These are phyloP conservation scores for Styphnolobium japonicum DNA, from an alignment of 306 rosid genomes.

Conservation along the genomic window DNA sequence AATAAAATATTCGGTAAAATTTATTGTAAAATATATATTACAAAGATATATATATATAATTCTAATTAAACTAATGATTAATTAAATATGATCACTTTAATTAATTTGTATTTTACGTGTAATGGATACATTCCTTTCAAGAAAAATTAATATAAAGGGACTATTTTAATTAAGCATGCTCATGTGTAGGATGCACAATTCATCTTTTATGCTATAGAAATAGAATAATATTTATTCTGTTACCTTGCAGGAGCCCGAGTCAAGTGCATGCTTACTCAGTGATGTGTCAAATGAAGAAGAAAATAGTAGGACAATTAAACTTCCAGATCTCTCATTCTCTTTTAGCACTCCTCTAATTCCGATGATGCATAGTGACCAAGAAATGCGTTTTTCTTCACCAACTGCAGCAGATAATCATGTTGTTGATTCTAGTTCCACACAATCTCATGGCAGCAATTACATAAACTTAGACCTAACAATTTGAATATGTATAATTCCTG, in stretches of 20 bases:
- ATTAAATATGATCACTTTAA: no score
- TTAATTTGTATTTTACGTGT: no score
- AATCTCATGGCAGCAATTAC: constrained; percentile 19
- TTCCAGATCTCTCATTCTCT: constrained; percentile 43
- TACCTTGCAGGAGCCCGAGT: constrained; percentile 28
- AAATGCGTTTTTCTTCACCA: constrained; percentile 17
- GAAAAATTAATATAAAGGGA: not conserved
- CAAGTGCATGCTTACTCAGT: constrained; percentile 18
- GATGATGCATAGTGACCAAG: constrained; percentile 18
- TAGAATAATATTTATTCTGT: not conserved
- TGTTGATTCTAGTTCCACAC: constrained; percentile 29
- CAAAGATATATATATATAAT: no score
- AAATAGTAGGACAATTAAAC: constrained; percentile 9
- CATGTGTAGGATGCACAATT: not conserved
- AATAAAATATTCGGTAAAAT: no score
- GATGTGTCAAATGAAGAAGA: constrained; percentile 31
- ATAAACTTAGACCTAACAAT: constrained; percentile 69
- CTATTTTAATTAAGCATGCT: not conserved
- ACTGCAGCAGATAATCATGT: not conserved
- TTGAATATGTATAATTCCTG: constrained; percentile 14
- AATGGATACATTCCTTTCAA: no score
- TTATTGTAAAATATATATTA: no score
- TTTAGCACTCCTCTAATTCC: constrained; percentile 16
- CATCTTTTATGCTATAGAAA: not conserved
- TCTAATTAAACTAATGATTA: no score